Percentiles rank a stretch among this genome's conserved stretches.
Conservation (phyloP, 2,329 filamentous ascomycete genomes). For the Spiromastix sp. region DNA sequence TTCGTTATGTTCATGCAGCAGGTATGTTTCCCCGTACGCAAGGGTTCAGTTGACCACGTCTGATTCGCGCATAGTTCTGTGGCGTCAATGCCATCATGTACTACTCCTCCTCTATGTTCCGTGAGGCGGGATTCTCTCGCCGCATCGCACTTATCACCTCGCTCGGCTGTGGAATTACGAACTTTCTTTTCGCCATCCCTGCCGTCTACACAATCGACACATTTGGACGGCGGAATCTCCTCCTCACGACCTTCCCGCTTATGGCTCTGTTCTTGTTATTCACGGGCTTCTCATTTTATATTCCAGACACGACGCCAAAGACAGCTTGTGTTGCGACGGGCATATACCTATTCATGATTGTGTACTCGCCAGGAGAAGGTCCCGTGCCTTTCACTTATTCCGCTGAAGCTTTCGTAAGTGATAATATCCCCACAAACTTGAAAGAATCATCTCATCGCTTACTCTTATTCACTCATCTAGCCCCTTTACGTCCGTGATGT, state of each 20-base stretch:
- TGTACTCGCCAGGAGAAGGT: conserved; percentile 42
- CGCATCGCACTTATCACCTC: conserved; percentile 20
- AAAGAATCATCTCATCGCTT: neutral
- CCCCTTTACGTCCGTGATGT: conserved; percentile 32
- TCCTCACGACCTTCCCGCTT: conserved; percentile 56
- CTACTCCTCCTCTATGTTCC: conserved; percentile 47
- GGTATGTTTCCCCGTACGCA: conserved; percentile 42
- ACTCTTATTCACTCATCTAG: conserved; percentile 1
- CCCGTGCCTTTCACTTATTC: conserved; percentile 51
- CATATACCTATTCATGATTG: conserved; percentile 20
- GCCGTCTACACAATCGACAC: conserved; percentile 58
- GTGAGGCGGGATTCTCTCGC: conserved; percentile 37
- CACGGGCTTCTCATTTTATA: conserved; percentile 48
- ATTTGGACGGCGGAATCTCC: conserved; percentile 49
- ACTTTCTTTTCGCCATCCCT: conserved; percentile 54
- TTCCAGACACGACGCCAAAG: conserved; percentile 27
- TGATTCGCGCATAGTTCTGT: conserved; percentile 31
- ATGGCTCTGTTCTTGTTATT: conserved; percentile 58
- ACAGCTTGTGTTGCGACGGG: conserved; percentile 19
- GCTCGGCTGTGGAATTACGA: conserved; percentile 45
- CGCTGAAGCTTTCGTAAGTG: conserved; percentile 42
- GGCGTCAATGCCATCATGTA: conserved; percentile 45
- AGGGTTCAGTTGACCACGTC: neutral
- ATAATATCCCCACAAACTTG: neutral
- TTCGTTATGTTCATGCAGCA: conserved; percentile 72